Evolutionary conservation across 495 filamentous ascomycete genomes (phyloP).

Genomic region (Pyrenula massariospora): DNA sequence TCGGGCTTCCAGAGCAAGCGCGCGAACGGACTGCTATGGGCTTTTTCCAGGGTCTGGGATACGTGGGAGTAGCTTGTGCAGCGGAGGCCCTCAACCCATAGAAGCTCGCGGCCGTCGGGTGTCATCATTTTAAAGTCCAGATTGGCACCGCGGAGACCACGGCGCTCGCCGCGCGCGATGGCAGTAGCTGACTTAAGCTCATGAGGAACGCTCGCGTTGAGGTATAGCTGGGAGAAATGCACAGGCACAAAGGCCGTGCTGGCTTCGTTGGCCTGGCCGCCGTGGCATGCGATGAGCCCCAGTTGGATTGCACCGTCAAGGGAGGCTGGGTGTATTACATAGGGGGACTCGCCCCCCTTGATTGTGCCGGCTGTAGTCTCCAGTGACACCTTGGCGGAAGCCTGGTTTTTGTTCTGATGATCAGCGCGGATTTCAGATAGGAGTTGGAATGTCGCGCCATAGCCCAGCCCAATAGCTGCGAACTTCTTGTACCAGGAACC

Average conservation of each 20-base stretch:
- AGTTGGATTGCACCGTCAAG: constrained; percentile 8
- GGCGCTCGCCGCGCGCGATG: constrained; percentile 5
- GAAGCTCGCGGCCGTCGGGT: constrained; percentile 6
- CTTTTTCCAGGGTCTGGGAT: not conserved
- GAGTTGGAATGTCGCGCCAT: constrained; percentile 8
- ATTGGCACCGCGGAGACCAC: not conserved
- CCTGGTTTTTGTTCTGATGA: not conserved
- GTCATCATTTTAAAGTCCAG: not conserved
- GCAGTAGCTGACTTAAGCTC: constrained; percentile 3
- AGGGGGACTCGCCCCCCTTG: constrained; percentile 4
- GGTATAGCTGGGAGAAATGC: constrained; percentile 6
- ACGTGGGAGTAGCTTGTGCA: constrained; percentile 3
- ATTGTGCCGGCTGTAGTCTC: constrained; percentile 1
- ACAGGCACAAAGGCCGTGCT: not conserved
- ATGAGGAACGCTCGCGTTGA: constrained; percentile 5
- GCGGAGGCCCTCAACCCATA: constrained; percentile 10
- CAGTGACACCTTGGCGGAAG: not conserved
- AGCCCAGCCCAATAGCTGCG: constrained; percentile 8
- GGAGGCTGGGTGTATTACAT: constrained; percentile 3
- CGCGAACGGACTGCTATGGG: constrained; percentile 1
- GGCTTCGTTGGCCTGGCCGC: too few species aligned
- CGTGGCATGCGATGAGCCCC: constrained; percentile 7
- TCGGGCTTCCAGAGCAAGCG: constrained; percentile 9
- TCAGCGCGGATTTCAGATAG: constrained; percentile 1
- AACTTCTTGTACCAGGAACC: constrained; percentile 1